These are phyloP conservation scores for Trichocladium antarcticum DNA, from an alignment of 495 filamentous ascomycete genomes.

Conservation along the genomic window DNA sequence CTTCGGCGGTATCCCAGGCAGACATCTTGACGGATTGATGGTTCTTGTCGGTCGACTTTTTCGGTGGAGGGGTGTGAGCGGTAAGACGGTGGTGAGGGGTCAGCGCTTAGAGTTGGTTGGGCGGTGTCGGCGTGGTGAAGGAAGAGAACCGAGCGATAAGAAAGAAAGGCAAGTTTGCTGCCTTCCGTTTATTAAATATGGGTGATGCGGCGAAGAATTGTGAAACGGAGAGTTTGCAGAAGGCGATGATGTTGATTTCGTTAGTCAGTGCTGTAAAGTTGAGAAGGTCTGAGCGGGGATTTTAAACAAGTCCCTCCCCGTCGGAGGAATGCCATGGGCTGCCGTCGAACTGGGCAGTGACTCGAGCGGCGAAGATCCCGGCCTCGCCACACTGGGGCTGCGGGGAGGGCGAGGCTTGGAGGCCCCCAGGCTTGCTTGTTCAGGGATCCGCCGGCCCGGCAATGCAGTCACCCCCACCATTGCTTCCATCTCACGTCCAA, in stretches of 20 bases:
- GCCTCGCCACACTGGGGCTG: constrained; percentile 22
- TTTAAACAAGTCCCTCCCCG: constrained; percentile 1
- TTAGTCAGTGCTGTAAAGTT: not conserved
- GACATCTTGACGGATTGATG: constrained; percentile 34
- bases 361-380: constrained; percentile 23
- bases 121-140: not conserved
- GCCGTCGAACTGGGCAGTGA: constrained; percentile 26
- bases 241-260: constrained; percentile 2
- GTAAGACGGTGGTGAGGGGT: not conserved
- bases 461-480: too few species aligned
- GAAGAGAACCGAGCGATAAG: not conserved
- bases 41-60: not conserved
- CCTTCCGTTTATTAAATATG: not conserved
- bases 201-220: not conserved
- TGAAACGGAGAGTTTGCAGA: constrained; percentile 2
- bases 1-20: constrained; percentile 66
- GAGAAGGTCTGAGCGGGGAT: constrained; percentile 10
- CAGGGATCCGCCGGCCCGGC: not conserved
- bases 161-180: not conserved
- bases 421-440: not conserved
- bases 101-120: not conserved
- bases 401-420: not conserved
- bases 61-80: not conserved
- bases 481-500: too few species aligned
- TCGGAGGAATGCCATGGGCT: constrained; percentile 23